These are phyloP conservation scores for Colletotrichum zoysiae DNA, from an alignment of 2,329 filamentous ascomycete species.

Conservation along the genomic window DNA sequence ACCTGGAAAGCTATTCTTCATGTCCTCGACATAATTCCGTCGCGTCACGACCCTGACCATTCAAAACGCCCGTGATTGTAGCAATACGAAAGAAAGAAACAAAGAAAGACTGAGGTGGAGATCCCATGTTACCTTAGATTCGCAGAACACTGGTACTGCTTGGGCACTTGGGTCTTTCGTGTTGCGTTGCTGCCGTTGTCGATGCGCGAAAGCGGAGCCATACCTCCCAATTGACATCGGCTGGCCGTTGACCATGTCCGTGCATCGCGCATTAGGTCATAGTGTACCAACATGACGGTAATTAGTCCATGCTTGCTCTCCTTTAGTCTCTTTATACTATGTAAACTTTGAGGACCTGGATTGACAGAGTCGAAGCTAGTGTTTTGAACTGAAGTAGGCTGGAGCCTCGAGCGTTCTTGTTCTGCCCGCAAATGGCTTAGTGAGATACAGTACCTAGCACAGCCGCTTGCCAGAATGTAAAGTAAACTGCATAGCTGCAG, in stretches of 20 bases:
- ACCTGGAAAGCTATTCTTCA: constrained; percentile 49
- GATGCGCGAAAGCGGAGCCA: neutral
- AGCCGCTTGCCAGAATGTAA: neutral
- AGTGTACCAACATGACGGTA: neutral
- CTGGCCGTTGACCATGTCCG: neutral
- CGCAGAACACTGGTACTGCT: neutral
- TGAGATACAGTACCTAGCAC: neutral
- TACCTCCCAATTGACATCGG: neutral
- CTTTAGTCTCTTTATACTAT: neutral
- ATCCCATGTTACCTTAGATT: neutral
- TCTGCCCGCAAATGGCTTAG: neutral
- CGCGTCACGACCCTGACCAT: constrained; percentile 46
- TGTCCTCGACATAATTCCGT: constrained; percentile 42
- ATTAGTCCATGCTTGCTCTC: neutral
- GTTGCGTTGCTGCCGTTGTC: neutral
- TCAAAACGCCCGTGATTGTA: constrained; percentile 44
- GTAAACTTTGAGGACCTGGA: neutral
- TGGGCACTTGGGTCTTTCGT: neutral
- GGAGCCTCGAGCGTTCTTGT: neutral
- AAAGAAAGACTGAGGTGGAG: neutral
- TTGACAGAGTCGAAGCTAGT: neutral
- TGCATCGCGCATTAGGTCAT: neutral
- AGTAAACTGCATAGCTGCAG: too few species aligned
- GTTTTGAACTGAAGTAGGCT: neutral
- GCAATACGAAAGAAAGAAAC: neutral